These are phyloP conservation scores for Botrytis elliptica DNA, from an alignment of 2,329 filamentous ascomycete species.

Conservation along the genomic window DNA sequence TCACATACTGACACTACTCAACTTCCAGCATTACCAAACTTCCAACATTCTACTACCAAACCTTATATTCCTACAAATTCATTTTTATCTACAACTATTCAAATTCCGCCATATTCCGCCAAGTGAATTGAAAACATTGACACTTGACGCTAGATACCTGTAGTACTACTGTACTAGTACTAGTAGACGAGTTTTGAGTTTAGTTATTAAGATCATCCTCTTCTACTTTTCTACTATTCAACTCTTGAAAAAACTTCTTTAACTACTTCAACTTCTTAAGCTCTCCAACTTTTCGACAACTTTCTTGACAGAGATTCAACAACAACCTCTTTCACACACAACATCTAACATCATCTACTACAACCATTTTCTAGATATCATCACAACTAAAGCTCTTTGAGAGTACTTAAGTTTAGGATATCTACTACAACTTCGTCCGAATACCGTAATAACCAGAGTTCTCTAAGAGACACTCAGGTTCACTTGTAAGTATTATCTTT, in stretches of 20 bases:
- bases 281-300: neutral
- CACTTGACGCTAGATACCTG: neutral
- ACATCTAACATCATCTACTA: neutral
- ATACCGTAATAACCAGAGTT: neutral
- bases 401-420: neutral
- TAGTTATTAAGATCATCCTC: neutral
- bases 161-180: neutral
- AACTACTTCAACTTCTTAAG: neutral
- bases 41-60: neutral
- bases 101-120: neutral
- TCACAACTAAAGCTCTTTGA: neutral
- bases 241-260: neutral
- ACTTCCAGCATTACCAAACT: neutral
- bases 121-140: neutral
- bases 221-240: neutral
- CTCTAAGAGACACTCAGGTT: neutral
- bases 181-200: neutral
- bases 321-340: neutral
- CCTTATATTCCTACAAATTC: neutral
- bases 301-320: neutral
- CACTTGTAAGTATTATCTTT: neutral
- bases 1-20: neutral
- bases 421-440: neutral
- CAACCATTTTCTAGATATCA: neutral
- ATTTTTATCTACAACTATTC: neutral